Evolutionary conservation across 768 basidiomycete species (phyloP).

Genomic region (Phallus indusiatus): DNA sequence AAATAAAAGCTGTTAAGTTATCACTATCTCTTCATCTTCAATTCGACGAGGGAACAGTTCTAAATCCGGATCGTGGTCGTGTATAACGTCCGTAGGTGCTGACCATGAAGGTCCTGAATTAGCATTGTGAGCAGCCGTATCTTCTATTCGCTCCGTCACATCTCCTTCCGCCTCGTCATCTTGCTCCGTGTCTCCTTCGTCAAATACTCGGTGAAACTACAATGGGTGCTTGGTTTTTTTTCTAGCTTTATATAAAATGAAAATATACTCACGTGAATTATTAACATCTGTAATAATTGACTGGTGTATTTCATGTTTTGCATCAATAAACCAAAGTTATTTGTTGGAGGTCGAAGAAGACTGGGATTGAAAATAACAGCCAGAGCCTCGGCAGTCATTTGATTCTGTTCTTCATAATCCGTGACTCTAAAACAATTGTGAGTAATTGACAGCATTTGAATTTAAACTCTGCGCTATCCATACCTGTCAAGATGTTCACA

Average conservation of each 20-base stretch:
- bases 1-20: not conserved
- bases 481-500: constrained; percentile 72
- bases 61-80: constrained; percentile 9
- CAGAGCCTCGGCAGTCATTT: constrained; percentile 80
- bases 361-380: constrained; percentile 85
- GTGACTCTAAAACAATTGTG: constrained; percentile 48
- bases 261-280: constrained; percentile 53
- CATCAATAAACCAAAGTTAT: constrained; percentile 68
- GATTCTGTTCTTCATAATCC: constrained; percentile 79
- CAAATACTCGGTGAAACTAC: constrained; percentile 52
- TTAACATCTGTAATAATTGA: constrained; percentile 65
- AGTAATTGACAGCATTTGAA: not conserved
- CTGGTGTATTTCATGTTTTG: constrained; percentile 74
- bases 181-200: constrained; percentile 36
- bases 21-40: constrained; percentile 1
- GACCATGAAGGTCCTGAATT: constrained; percentile 1
- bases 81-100: constrained; percentile 10
- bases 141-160: not conserved
- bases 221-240: constrained; percentile 6
- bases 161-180: constrained; percentile 26
- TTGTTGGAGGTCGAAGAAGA: constrained; percentile 65
- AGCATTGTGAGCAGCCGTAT: not conserved
- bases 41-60: not conserved
- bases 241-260: not conserved
- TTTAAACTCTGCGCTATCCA: constrained; percentile 21